These are phyloP conservation scores for Gyrodon lividus DNA, from an alignment of 768 basidiomycete genomes.

Conservation along the genomic window DNA sequence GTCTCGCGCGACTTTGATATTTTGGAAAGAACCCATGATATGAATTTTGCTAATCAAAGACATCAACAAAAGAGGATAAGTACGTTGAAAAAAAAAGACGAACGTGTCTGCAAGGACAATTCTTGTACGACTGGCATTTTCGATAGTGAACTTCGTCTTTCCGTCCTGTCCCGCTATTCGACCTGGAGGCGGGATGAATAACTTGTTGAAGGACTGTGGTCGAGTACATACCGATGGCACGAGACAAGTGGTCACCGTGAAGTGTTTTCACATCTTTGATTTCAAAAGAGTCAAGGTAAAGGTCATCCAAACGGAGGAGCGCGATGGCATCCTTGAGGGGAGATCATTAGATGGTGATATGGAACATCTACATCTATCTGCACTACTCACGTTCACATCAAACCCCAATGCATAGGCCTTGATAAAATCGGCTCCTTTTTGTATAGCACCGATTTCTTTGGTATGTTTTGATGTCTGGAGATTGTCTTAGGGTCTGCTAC, in stretches of 20 bases:
- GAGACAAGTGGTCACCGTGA: conserved; percentile 96
- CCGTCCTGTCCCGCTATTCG: conserved; percentile 99
- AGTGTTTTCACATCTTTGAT: conserved; percentile 99
- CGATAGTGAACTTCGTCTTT: conserved; percentile 98
- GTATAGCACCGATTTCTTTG: conserved; percentile 87
- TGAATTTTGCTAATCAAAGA: conserved; percentile 79
- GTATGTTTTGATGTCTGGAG: conserved; percentile 90
- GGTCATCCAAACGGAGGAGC: conserved; percentile 89
- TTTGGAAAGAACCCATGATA: conserved; percentile 97
- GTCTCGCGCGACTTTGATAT: conserved; percentile 96
- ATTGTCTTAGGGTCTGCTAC: conserved; percentile 1
- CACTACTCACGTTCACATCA: conserved; percentile 76
- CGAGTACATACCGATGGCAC: conserved; percentile 80
- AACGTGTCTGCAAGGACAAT: conserved; percentile 98
- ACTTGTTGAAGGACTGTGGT: background rate
- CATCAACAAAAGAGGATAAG: conserved; percentile 6
- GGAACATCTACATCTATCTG: background rate
- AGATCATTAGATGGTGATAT: conserved; percentile 1
- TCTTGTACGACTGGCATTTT: conserved; percentile 95
- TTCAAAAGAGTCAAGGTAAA: conserved; percentile 98
- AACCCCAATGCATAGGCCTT: conserved; percentile 95
- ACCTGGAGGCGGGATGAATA: conserved; percentile 43
- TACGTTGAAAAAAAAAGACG: conserved; percentile 31
- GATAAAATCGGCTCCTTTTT: conserved; percentile 97
- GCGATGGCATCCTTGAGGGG: conserved; percentile 84